Conservation (phyloP, 768 basidiomycete species). For the Artomyces pyxidatus region DNA sequence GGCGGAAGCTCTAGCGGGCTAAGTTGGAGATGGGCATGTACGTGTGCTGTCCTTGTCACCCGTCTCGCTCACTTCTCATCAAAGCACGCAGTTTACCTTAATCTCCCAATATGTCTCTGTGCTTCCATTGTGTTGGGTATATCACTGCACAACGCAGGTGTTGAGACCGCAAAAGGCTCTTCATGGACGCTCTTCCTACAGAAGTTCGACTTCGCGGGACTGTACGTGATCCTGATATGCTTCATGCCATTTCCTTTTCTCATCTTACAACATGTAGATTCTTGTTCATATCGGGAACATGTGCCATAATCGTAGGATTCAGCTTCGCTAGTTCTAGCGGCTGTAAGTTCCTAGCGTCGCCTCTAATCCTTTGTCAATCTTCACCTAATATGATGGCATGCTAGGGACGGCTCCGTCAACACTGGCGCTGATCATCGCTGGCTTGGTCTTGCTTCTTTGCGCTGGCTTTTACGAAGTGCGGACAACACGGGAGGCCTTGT, state of each 20-base stretch:
- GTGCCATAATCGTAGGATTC: conserved; percentile 69
- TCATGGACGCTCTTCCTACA: conserved; percentile 48
- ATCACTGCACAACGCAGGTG: conserved; percentile 51
- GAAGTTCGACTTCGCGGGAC: conserved; percentile 69
- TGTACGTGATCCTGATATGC: conserved; percentile 42
- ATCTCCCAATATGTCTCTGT: conserved; percentile 63
- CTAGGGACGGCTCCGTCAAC: conserved; percentile 61
- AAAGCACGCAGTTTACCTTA: conserved; percentile 59
- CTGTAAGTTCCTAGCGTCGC: conserved; percentile 38
- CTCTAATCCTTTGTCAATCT: not conserved
- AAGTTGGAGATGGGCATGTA: conserved; percentile 84
- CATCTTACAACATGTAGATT: conserved; percentile 33
- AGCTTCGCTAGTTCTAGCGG: conserved; percentile 62
- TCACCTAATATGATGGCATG: conserved; percentile 5
- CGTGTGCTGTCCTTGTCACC: conserved; percentile 25
- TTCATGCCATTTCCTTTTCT: conserved; percentile 10
- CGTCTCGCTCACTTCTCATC: conserved; percentile 13
- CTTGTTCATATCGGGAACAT: conserved; percentile 69
- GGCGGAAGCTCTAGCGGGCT: conserved; percentile 24
- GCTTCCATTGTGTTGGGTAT: conserved; percentile 48
- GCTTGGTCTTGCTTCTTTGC: conserved; percentile 42
- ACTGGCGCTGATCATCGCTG: conserved; percentile 48
- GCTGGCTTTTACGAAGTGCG: conserved; percentile 63
- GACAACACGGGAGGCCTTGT: conserved; percentile 63
- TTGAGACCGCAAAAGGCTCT: conserved; percentile 36